Evolutionary conservation across 1,284 basidiomycete genomes (phyloP), one percentile per base, ranked within the genome.

Genomic region (Sanghuangporus weigelae): DNA sequence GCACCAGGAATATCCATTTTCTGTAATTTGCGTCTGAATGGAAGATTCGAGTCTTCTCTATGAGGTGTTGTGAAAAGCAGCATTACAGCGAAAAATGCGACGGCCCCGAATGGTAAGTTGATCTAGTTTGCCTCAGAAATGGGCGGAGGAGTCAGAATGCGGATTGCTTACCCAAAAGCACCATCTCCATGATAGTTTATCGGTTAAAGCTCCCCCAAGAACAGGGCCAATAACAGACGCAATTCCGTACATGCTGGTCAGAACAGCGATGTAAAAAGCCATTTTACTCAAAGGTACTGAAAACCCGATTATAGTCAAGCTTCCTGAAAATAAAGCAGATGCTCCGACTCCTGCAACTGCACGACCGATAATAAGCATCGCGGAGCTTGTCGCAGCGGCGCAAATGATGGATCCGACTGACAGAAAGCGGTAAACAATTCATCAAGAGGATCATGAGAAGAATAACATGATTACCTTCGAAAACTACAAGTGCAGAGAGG

Each of bases 281-380:
- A 76, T 71, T 10, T 60, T 66, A 11, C 57, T 44, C 26, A 62
- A 58, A 38, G 77, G 71, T 58, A 80, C 75, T n/a, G 77, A 77
- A 66, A 80, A 79, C 2, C 71, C 72, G 58, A 77, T 72, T 63
- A 77, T 71, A 67, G 68, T 69, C 56, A 77, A 72, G 26, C 67
- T 72, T 0, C 73, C 69, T 5, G 72, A 71, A 68, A 81, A 79
- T 67, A 83, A 77, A 6, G 80, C 81, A 0, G 77, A 77, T 0
- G 78, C 81, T 8, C 80, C 81, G 3, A 78, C 69, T 35, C 81
- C 81, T 0, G 79, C 76, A 46, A 83, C 67, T 0, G 79, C 80
- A 38, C 81, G 74, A n/a, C 78, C 78, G 21, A 80, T 66, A 57
- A 79, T 79, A 60, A 80, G 69, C 35, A 79, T 74, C 10, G 73